Conservation (phyloP, 345 rosid species). For the Noccaea caerulescens region DNA sequence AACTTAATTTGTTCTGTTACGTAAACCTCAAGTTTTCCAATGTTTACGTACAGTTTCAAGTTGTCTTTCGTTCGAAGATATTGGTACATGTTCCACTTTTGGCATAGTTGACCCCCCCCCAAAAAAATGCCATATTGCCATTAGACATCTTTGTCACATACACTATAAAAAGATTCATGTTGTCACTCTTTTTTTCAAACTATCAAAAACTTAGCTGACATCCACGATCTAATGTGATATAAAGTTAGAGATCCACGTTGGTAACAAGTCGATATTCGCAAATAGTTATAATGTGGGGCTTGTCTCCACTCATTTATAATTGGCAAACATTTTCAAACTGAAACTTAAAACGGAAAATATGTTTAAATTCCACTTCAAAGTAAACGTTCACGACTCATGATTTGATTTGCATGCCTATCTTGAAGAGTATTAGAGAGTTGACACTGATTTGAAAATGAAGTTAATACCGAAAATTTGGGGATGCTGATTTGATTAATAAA, state of each 20-base stretch:
- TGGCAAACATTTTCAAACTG: background rate
- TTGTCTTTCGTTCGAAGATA: background rate
- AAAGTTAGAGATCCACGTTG: background rate
- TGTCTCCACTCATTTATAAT: background rate
- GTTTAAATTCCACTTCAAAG: slow-evolving; percentile 14
- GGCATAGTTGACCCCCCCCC: background rate
- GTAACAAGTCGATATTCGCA: background rate
- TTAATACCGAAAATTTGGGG: slow-evolving; percentile 25
- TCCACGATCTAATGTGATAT: background rate
- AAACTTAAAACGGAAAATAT: background rate
- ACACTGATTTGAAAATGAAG: slow-evolving; percentile 17
- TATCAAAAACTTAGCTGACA: background rate
- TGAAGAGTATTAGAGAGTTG: background rate
- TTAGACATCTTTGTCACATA: background rate
- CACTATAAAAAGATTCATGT: background rate
- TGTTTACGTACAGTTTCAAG: background rate
- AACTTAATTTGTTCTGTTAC: background rate
- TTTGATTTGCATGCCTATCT: background rate
- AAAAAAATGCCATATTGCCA: too few species aligned
- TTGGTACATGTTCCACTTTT: background rate
- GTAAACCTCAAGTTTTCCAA: background rate
- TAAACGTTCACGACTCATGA: background rate
- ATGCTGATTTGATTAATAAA: slow-evolving; percentile 9
- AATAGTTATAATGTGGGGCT: background rate
- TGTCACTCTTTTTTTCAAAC: background rate